A percentile compares a stretch with the other conserved stretches of the same genome.
Evolutionary conservation across 257 asterid genomes (phyloP).

Genomic region (Lantana camara): DNA sequence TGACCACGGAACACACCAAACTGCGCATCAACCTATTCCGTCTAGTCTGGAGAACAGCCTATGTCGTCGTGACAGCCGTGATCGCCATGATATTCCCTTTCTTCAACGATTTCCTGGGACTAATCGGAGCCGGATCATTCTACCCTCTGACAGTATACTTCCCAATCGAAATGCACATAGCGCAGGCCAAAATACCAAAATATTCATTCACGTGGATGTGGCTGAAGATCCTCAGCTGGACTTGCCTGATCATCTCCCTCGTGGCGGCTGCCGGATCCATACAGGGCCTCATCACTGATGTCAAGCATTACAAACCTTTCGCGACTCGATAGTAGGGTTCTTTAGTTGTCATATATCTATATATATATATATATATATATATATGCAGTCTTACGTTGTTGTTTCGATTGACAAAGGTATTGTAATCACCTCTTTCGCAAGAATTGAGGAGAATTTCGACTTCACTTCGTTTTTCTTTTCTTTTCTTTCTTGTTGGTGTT

Average conservation of each 20-base stretch:
- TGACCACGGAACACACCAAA: slow-evolving; percentile 28
- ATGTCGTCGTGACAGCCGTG: slow-evolving; percentile 44
- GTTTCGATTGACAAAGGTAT: too few relatives aligned
- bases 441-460: too few relatives aligned
- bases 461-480: too few relatives aligned
- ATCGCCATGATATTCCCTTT: slow-evolving; percentile 65
- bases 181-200: slow-evolving; percentile 43
- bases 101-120: slow-evolving; percentile 55
- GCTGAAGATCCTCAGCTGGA: slow-evolving; percentile 52
- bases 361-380: too few relatives aligned
- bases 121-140: slow-evolving; percentile 58
- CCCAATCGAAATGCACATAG: slow-evolving; percentile 62
- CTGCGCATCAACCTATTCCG: slow-evolving; percentile 44
- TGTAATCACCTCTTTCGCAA: too few relatives aligned
- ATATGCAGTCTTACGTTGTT: too few relatives aligned
- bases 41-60: slow-evolving; percentile 49
- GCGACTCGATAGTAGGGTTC: neutral
- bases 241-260: slow-evolving; percentile 48
- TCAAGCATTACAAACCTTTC: slow-evolving; percentile 50
- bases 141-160: slow-evolving; percentile 60
- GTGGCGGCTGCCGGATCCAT: slow-evolving; percentile 63
- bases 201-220: slow-evolving; percentile 52
- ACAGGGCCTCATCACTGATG: slow-evolving; percentile 44
- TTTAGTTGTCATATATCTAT: too few relatives aligned
- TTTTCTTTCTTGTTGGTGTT: too few relatives aligned